Percentiles rank a stretch among this genome's conserved stretches.
Conservation (phyloP, 1,284 basidiomycete genomes). For the Lignosus rhinocerotis region DNA sequence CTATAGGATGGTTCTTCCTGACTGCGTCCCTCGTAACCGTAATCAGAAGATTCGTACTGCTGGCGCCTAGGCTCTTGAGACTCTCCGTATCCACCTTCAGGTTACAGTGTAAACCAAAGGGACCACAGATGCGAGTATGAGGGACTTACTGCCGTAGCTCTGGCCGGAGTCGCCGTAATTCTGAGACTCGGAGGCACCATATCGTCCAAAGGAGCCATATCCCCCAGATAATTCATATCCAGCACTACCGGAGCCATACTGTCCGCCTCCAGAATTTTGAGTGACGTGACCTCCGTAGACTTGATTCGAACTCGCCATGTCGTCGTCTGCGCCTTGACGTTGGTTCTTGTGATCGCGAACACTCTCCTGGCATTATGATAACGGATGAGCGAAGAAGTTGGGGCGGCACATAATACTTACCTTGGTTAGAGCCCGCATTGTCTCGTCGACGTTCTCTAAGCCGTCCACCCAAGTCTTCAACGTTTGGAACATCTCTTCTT, state of each 20-base stretch:
- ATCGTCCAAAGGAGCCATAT: constrained; percentile 4
- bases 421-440: constrained; percentile 52
- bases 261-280: constrained; percentile 15
- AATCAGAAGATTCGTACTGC: constrained; percentile 1
- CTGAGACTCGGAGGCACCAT: constrained; percentile 5
- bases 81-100: constrained; percentile 12
- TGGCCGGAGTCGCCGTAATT: constrained; percentile 10
- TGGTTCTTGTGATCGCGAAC: constrained; percentile 41
- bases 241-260: constrained; percentile 5
- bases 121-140: neutral
- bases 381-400: neutral
- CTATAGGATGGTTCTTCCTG: constrained; percentile 14
- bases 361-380: constrained; percentile 27
- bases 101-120: neutral
- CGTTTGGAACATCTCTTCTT: constrained; percentile 62
- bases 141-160: constrained; percentile 10
- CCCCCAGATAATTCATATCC: constrained; percentile 10
- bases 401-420: constrained; percentile 28
- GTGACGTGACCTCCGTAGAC: constrained; percentile 22
- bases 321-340: constrained; percentile 37
- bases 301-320: constrained; percentile 26
- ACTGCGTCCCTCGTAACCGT: constrained; percentile 8
- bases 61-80: constrained; percentile 13
- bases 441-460: constrained; percentile 44
- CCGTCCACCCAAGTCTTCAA: constrained; percentile 61